phyloP scores from a whole-genome alignment of 129 eudicot genomes.

The Flaveria brownii region DNA sequence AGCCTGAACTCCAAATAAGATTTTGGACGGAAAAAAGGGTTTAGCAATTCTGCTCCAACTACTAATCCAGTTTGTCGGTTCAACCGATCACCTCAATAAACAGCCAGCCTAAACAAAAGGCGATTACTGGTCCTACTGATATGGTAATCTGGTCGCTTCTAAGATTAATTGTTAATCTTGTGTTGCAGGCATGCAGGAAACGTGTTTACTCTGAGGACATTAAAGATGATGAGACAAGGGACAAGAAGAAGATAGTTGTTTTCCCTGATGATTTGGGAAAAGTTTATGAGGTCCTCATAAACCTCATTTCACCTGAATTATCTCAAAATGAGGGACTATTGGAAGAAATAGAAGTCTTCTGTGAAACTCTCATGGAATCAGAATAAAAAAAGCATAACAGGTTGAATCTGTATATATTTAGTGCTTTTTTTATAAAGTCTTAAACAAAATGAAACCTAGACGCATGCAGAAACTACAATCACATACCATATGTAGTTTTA shows the following conservation, averaged over 20 bases:
- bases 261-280: constrained; percentile 45
- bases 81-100: background rate
- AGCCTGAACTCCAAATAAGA: background rate
- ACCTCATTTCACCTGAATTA: constrained; percentile 47
- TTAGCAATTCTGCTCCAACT: background rate
- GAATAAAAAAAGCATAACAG: constrained; percentile 9
- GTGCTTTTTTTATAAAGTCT: too few relatives aligned
- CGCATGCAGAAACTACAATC: too few relatives aligned
- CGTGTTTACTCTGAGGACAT: constrained; percentile 40
- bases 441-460: too few relatives aligned
- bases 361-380: constrained; percentile 55
- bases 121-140: too few relatives aligned
- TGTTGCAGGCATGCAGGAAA: constrained; percentile 68
- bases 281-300: constrained; percentile 55
- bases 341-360: constrained; percentile 74
- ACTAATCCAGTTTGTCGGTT: background rate
- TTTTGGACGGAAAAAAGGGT: background rate
- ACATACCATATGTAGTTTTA: too few relatives aligned
- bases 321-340: constrained; percentile 41
- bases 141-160: too few relatives aligned
- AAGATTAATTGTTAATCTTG: background rate
- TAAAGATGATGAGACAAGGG: constrained; percentile 43
- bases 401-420: constrained; percentile 1
- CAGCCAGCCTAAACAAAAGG: background rate
- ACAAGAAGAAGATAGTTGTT: constrained; percentile 28